These are phyloP conservation scores for Monosporascus sp. DNA, from an alignment of 2,329 filamentous ascomycete species.

Conservation along the genomic window DNA sequence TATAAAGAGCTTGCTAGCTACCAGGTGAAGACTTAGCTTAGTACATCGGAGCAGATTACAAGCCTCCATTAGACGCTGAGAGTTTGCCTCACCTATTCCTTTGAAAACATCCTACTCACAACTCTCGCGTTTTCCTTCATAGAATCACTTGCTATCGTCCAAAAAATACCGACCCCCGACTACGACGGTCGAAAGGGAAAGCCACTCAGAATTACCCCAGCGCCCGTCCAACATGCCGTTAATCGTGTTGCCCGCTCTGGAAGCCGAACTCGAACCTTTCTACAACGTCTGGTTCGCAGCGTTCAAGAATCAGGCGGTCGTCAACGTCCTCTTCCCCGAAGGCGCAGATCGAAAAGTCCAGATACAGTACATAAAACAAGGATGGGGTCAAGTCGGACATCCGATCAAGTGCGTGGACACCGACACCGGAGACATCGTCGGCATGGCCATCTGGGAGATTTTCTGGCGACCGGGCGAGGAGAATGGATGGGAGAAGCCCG, in stretches of 20 bases:
- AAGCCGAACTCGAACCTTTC: constrained; percentile 15
- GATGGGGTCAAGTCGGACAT: constrained; percentile 10
- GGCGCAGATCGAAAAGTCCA: constrained; percentile 11
- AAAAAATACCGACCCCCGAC: too few relatives aligned
- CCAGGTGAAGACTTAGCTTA: too few relatives aligned
- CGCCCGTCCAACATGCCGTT: constrained; percentile 13
- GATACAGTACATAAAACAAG: constrained; percentile 3
- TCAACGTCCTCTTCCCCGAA: constrained; percentile 10
- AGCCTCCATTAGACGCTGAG: too few relatives aligned
- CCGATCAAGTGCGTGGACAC: constrained; percentile 20
- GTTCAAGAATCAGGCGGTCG: constrained; percentile 15
- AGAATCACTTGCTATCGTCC: too few relatives aligned
- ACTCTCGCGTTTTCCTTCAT: too few relatives aligned
- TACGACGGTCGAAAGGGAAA: neutral
- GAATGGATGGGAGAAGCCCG: constrained; percentile 15
- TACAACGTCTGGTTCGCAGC: constrained; percentile 21
- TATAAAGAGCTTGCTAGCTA: neutral
- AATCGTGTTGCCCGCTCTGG: constrained; percentile 15
- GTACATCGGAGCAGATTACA: too few relatives aligned
- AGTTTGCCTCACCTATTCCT: neutral
- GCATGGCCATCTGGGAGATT: constrained; percentile 22
- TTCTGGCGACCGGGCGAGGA: constrained; percentile 15
- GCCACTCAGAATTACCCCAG: neutral
- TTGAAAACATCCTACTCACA: neutral
- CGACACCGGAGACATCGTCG: constrained; percentile 17